phyloP scores from a whole-genome alignment of 2,329 filamentous ascomycete species.

The Salinomyces thailandicus region DNA sequence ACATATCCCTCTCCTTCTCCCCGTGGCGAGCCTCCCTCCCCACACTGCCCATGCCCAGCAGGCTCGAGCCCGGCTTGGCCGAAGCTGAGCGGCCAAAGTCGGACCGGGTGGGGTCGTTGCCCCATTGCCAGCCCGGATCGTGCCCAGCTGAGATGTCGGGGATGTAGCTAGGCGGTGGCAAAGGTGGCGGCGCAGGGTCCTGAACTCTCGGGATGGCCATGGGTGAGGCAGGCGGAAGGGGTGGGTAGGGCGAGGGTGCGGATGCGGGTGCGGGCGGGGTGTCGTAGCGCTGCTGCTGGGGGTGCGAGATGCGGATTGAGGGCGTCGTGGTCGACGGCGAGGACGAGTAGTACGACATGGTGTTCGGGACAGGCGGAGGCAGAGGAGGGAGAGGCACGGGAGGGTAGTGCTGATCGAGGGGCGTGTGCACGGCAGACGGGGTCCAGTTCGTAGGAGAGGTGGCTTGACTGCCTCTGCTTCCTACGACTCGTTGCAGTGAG shows the following conservation, averaged over 20 bases:
- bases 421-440: too few species aligned
- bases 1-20: conserved; percentile 21
- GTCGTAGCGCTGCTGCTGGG: conserved; percentile 30
- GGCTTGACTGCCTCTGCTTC: too few species aligned
- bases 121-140: conserved; percentile 54
- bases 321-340: conserved; percentile 18
- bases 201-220: conserved; percentile 54
- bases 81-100: conserved; percentile 32
- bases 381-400: too few species aligned
- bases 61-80: conserved; percentile 38
- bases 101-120: conserved; percentile 42
- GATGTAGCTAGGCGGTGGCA: conserved; percentile 53
- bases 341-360: conserved; percentile 7
- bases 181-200: conserved; percentile 47
- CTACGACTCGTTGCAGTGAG: too few species aligned
- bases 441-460: too few species aligned
- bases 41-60: conserved; percentile 32
- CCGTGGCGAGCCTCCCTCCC: conserved; percentile 3
- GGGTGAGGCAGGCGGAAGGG: conserved; percentile 38
- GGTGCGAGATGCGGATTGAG: conserved; percentile 27
- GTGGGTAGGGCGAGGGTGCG: conserved; percentile 21
- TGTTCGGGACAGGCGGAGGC: too few species aligned
- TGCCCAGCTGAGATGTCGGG: conserved; percentile 45
- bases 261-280: conserved; percentile 24
- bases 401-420: too few species aligned